These are phyloP conservation scores for Leavenworthia alabamica DNA, from an alignment of 345 rosid genomes.

Conservation along the genomic window DNA sequence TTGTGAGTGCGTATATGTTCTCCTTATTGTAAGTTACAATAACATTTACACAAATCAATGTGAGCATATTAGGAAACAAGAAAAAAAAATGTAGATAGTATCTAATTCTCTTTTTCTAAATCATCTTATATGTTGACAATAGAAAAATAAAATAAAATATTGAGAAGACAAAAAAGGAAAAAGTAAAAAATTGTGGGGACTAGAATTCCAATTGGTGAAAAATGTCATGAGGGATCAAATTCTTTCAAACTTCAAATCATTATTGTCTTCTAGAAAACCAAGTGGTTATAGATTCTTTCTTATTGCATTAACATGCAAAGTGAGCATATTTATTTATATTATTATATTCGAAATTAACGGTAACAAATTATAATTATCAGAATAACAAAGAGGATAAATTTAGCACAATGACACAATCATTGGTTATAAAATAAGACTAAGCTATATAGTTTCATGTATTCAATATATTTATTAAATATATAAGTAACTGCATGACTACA, in stretches of 20 bases:
- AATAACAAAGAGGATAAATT: neutral
- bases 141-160: conserved; percentile 1
- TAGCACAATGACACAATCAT: conserved; percentile 11
- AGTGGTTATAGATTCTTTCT: conserved; percentile 28
- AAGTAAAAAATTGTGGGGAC: conserved; percentile 30
- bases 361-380: too few relatives aligned
- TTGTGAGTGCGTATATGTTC: conserved; percentile 9
- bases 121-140: neutral
- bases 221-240: conserved; percentile 27
- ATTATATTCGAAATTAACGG: neutral
- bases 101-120: neutral
- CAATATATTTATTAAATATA: conserved; percentile 5
- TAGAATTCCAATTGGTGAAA: conserved; percentile 25
- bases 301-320: conserved; percentile 13
- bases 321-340: conserved; percentile 8
- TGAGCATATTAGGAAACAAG: conserved; percentile 25
- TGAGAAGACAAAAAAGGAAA: neutral
- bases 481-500: conserved; percentile 10
- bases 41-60: conserved; percentile 15
- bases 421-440: neutral
- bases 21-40: conserved; percentile 5
- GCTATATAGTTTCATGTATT: neutral
- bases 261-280: conserved; percentile 33
- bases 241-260: conserved; percentile 36
- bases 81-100: conserved; percentile 13